Evolutionary conservation across 2,329 filamentous ascomycete genomes (phyloP).

Genomic region (Phaeosphaeriaceae sp.): DNA sequence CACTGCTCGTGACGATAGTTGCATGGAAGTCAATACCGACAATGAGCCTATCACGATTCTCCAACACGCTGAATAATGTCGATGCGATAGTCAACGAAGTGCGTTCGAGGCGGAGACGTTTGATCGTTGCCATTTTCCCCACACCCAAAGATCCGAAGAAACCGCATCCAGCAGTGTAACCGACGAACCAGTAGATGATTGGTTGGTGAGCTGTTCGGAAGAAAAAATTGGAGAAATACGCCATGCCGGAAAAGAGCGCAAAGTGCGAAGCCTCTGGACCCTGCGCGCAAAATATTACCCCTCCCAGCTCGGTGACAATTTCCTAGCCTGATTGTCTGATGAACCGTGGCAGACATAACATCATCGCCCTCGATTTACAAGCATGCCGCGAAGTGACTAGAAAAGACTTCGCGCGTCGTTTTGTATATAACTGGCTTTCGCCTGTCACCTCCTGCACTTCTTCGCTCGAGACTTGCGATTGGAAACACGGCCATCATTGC

Average conservation of each 20-base stretch:
- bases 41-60: neutral
- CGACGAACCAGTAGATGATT: neutral
- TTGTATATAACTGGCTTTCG: neutral
- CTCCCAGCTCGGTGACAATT: constrained; percentile 11
- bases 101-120: constrained; percentile 6
- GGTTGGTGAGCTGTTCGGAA: neutral
- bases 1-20: neutral
- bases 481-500: neutral
- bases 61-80: neutral
- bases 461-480: neutral
- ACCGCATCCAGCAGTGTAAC: neutral
- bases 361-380: neutral
- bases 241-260: constrained; percentile 12
- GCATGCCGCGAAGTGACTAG: neutral
- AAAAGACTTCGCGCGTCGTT: too few relatives aligned
- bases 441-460: neutral
- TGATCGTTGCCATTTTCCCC: neutral
- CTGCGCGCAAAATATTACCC: constrained; percentile 14
- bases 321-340: constrained; percentile 11
- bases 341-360: constrained; percentile 13
- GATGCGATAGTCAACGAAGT: neutral
- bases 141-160: neutral
- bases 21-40: neutral
- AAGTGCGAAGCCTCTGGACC: constrained; percentile 11
- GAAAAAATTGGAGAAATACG: neutral